Evolutionary conservation across 1,139 yeast genomes (phyloP).

Genomic region (Diutina scorzettiae): DNA sequence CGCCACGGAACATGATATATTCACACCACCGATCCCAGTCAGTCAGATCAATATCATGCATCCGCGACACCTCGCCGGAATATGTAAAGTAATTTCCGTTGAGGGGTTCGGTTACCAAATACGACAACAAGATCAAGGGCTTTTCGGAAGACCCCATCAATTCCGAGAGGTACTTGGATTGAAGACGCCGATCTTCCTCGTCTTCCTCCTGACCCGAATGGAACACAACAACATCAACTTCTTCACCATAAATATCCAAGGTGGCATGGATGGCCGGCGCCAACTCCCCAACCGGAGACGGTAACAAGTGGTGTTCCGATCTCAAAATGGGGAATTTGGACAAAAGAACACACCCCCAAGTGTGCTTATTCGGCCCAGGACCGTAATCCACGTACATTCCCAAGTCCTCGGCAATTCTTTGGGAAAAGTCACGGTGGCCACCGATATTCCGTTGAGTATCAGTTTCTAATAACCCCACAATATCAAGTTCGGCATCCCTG

Average conservation of each 20-base stretch:
- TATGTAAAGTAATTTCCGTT: conserved; percentile 88
- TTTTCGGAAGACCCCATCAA: conserved; percentile 70
- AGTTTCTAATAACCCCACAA: conserved; percentile 80
- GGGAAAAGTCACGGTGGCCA: conserved; percentile 92
- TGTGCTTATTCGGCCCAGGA: conserved; percentile 95
- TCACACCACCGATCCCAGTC: conserved; percentile 99
- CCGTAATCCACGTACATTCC: conserved; percentile 95
- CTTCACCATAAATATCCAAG: conserved; percentile 75
- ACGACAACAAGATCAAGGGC: conserved; percentile 77
- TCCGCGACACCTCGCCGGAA: conserved; percentile 71
- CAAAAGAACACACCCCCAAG: conserved; percentile 92
- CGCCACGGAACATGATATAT: conserved; percentile 76
- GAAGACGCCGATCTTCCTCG: conserved; percentile 82
- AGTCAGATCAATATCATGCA: conserved; percentile 85
- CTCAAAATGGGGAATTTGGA: conserved; percentile 89
- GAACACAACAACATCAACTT: conserved; percentile 88
- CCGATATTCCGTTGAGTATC: conserved; percentile 91
- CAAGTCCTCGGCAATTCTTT: conserved; percentile 80
- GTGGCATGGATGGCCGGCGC: conserved; percentile 99
- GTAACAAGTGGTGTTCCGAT: conserved; percentile 83
- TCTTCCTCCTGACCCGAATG: conserved; percentile 98
- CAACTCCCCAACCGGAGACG: conserved; percentile 92
- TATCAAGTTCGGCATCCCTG: conserved; percentile 77
- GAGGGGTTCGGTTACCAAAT: conserved; percentile 76
- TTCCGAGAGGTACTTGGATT: conserved; percentile 62